phyloP scores from a whole-genome alignment of 768 basidiomycete species.

The Mycena leptocephala region DNA sequence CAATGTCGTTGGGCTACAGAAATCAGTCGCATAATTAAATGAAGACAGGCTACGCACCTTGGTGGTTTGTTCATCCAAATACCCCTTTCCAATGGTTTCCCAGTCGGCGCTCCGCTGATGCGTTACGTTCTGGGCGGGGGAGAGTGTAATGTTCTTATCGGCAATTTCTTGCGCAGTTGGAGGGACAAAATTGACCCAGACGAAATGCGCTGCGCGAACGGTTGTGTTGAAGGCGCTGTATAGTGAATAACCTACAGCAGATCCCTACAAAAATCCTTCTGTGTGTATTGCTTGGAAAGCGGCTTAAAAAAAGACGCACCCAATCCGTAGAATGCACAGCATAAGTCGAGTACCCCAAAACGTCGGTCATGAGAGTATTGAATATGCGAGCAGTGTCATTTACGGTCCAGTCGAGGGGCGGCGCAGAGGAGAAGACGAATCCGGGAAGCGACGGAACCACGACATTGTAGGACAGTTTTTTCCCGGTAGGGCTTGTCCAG shows the following conservation, averaged over 20 bases:
- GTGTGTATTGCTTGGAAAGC: too few relatives aligned
- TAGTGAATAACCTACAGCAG: conserved; percentile 3
- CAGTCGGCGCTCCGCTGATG: conserved; percentile 1
- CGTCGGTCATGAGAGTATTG: conserved; percentile 44
- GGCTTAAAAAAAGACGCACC: too few relatives aligned
- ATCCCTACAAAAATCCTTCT: neutral
- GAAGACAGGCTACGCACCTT: too few relatives aligned
- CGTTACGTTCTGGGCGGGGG: neutral
- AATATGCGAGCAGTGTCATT: conserved; percentile 43
- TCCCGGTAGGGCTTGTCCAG: neutral
- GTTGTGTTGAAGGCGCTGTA: conserved; percentile 19
- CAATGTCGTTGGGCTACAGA: conserved; percentile 39
- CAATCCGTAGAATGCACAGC: conserved; percentile 42
- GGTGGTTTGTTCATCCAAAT: neutral
- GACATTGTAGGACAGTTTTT: conserved; percentile 14
- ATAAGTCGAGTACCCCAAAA: conserved; percentile 42
- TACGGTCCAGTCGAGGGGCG: conserved; percentile 36
- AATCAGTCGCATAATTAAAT: too few relatives aligned
- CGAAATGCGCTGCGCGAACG: conserved; percentile 27
- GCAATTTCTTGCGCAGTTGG: conserved; percentile 4
- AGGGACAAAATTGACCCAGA: conserved; percentile 19
- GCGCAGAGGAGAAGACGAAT: conserved; percentile 38
- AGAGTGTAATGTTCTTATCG: conserved; percentile 11
- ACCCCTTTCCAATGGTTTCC: neutral
- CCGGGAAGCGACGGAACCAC: conserved; percentile 34